Conservation (phyloP, 2,329 filamentous ascomycete genomes). For the Moelleriella libera region DNA sequence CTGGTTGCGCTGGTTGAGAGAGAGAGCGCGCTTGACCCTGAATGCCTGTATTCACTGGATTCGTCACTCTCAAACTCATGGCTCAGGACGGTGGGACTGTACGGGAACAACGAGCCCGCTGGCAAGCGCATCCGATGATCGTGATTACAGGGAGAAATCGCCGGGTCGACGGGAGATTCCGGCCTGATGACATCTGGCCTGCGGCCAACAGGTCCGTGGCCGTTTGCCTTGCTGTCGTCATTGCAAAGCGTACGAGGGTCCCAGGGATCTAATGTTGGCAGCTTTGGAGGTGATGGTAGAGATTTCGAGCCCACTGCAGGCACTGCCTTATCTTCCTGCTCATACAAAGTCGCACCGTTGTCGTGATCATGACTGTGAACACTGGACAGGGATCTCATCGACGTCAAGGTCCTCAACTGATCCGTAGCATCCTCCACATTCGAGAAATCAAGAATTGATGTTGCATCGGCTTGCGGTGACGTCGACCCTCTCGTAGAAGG, state of each 20-base stretch:
- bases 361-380: neutral
- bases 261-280: slow-evolving; percentile 29
- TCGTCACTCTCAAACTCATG: slow-evolving; percentile 4
- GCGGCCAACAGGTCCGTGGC: slow-evolving; percentile 9
- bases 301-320: slow-evolving; percentile 4
- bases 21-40: slow-evolving; percentile 7
- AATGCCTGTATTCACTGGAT: slow-evolving; percentile 6
- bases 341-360: no score
- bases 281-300: slow-evolving; percentile 15
- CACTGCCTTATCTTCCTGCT: neutral
- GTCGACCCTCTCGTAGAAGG: slow-evolving; percentile 1
- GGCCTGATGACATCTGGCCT: slow-evolving; percentile 4
- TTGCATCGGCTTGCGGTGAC: slow-evolving; percentile 1
- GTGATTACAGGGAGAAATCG: slow-evolving; percentile 4
- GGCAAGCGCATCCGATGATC: neutral
- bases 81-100: slow-evolving; percentile 1
- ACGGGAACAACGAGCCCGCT: neutral
- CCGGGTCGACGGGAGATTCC: slow-evolving; percentile 8
- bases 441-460: slow-evolving; percentile 1
- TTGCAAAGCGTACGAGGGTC: slow-evolving; percentile 15
- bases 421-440: slow-evolving; percentile 14
- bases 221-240: slow-evolving; percentile 8
- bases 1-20: slow-evolving; percentile 3
- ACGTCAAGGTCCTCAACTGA: slow-evolving; percentile 14
- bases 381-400: neutral